Base-by-base conservation (phyloP, 257 asterid species). In the Lantana camara region DNA sequence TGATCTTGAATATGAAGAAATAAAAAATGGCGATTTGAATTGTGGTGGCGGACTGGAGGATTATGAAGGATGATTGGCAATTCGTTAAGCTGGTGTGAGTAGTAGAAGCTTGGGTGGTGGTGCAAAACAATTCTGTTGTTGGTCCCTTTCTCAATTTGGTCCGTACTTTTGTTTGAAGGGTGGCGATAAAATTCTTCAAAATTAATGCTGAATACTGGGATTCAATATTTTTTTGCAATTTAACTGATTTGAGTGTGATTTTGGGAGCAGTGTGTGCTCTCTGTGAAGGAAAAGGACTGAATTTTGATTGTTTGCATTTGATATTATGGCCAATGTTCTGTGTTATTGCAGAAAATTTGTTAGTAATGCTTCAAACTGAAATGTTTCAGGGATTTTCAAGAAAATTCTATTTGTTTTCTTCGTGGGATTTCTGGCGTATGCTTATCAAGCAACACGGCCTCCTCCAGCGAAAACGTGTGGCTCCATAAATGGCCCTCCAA, bases 401-500 rank as follows among this genome's bases (percentile, higher is more conserved):
- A 85, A 77, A 73, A 50, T 87, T 32, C 50, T 82, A 14, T 23
- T 77, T 24, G 80, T 87, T 24, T 62, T 50, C 70, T 83, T 87
- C 4, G 69, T 74, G 21, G 95, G 89, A n/a, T 32, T 85, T 12
- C 23, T 80, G 59, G 97, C 90, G 0, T 90, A 85, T 84, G 92
- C 76, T 40, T 90, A 87, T 70, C 83, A 69, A 13, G 82, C 89
- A 59, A 68, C 85, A 44, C 74, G 19, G 10, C 92, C 96, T 57
- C 89, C 90, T 76, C 75, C 80, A 49, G 77, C 90, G 0, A 87
- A 73, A 54, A 67, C 40, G 23, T 85, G 90, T 73, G 97, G 97
- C 63, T 70, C 93, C 9, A 62, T 47, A 23, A 73, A 78, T 24
- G 95, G 93, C 0, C 95, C 91, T 38, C 82, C 90, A 10, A 17